These are phyloP conservation scores for Thielaviopsis musarum DNA, from an alignment of 2,329 filamentous ascomycete species.

Conservation along the genomic window DNA sequence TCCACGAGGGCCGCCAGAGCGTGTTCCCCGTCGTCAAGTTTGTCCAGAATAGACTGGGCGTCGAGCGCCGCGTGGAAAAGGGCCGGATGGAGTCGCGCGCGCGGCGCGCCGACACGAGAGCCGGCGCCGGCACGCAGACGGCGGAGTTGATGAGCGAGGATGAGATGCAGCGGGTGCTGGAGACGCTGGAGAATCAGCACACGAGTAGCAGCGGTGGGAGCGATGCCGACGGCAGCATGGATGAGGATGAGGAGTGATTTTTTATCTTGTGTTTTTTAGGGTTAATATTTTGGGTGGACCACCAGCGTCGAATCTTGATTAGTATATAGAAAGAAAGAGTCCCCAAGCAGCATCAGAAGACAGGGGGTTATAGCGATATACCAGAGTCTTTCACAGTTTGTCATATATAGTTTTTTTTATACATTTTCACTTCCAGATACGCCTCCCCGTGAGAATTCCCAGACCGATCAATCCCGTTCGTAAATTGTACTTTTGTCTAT, in stretches of 20 bases:
- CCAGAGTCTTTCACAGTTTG: too few species aligned
- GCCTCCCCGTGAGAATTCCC: neutral
- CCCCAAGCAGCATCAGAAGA: neutral
- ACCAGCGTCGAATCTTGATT: too few species aligned
- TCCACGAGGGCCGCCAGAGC: conserved; percentile 76
- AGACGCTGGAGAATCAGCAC: conserved; percentile 15
- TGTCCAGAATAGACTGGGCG: conserved; percentile 67
- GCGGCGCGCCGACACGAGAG: conserved; percentile 31
- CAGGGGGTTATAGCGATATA: neutral
- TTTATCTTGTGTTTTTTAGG: neutral
- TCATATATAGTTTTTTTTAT: too few species aligned
- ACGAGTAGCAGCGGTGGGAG: neutral
- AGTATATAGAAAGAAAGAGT: neutral
- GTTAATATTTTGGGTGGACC: too few species aligned
- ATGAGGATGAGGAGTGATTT: conserved; percentile 2
- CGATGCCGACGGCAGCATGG: conserved; percentile 2
- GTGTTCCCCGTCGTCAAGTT: conserved; percentile 88
- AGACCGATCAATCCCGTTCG: neutral
- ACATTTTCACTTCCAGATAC: too few species aligned
- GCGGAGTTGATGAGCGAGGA: conserved; percentile 47
- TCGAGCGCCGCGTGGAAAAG: conserved; percentile 54
- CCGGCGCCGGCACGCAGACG: conserved; percentile 29
- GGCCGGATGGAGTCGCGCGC: conserved; percentile 38
- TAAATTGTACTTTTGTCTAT: neutral
- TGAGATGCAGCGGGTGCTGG: conserved; percentile 34